These are phyloP conservation scores for Talaromyces amestolkiae DNA, from an alignment of 2,329 filamentous ascomycete genomes.

Conservation along the genomic window DNA sequence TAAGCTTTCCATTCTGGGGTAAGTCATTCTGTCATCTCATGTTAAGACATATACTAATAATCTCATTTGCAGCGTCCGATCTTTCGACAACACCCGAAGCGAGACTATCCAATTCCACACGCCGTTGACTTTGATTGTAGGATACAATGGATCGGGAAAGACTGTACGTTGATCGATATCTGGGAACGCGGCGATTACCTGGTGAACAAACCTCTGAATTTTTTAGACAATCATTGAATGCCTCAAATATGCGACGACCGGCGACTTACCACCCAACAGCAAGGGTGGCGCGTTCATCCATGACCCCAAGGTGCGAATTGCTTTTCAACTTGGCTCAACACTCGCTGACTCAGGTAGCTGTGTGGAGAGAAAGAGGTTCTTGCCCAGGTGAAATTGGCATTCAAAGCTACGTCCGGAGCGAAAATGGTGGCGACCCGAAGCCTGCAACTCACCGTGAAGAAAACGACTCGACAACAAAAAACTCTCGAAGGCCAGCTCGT, in stretches of 20 bases:
- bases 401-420: conserved; percentile 72
- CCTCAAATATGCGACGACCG: conserved; percentile 95
- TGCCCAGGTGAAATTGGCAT: conserved; percentile 87
- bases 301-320: conserved; percentile 71
- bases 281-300: conserved; percentile 90
- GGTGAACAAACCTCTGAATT: background rate
- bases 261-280: conserved; percentile 87
- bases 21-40: conserved; percentile 20
- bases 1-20: conserved; percentile 81
- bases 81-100: conserved; percentile 71
- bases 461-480: conserved; percentile 71
- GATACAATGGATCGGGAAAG: conserved; percentile 95
- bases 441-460: conserved; percentile 83
- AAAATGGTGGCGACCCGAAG: conserved; percentile 81
- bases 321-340: background rate
- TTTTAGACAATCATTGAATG: conserved; percentile 88
- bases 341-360: conserved; percentile 49
- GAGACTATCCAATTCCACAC: conserved; percentile 86
- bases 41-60: background rate
- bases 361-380: conserved; percentile 82
- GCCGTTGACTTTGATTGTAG: conserved; percentile 92
- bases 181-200: background rate
- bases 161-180: conserved; percentile 53
- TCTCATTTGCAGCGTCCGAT: conserved; percentile 60
- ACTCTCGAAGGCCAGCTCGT: conserved; percentile 78